A percentile compares a stretch with the other conserved stretches of the same genome.
These are phyloP conservation scores for Kazachstania africana DNA, from an alignment of 805 yeast genomes.

Conservation along the genomic window DNA sequence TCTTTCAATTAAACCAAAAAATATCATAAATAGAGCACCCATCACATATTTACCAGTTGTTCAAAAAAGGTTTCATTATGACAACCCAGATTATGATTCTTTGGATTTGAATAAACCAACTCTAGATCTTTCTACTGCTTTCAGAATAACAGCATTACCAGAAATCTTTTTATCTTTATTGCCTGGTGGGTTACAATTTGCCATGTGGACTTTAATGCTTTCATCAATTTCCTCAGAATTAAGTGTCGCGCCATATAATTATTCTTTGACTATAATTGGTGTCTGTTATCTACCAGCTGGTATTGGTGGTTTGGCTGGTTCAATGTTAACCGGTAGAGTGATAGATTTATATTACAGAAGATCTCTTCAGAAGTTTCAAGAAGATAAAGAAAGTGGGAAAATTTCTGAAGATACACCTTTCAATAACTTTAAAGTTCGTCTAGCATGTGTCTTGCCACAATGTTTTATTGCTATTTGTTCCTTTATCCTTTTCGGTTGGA, in stretches of 20 bases:
- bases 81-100: constrained; percentile 23
- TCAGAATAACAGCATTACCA: constrained; percentile 32
- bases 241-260: constrained; percentile 35
- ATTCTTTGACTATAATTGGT: constrained; percentile 47
- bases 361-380: constrained; percentile 17
- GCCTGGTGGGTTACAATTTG: constrained; percentile 51
- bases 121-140: constrained; percentile 28
- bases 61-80: constrained; percentile 14
- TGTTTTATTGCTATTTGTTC: constrained; percentile 30
- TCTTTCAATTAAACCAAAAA: constrained; percentile 46
- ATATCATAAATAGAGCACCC: constrained; percentile 33
- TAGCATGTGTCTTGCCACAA: constrained; percentile 37
- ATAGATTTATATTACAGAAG: constrained; percentile 39
- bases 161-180: constrained; percentile 40
- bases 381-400: constrained; percentile 14
- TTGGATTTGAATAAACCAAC: constrained; percentile 14
- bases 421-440: constrained; percentile 42
- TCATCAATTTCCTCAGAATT: constrained; percentile 52
- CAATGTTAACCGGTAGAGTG: constrained; percentile 44
- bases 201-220: constrained; percentile 58
- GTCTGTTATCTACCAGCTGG: constrained; percentile 68
- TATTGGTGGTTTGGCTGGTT: constrained; percentile 50
- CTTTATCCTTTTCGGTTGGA: constrained; percentile 61
- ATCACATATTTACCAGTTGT: constrained; percentile 23
- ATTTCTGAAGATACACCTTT: constrained; percentile 27